These are phyloP conservation scores for Voacanga thouarsii DNA, from an alignment of 257 asterid genomes.

Conservation along the genomic window DNA sequence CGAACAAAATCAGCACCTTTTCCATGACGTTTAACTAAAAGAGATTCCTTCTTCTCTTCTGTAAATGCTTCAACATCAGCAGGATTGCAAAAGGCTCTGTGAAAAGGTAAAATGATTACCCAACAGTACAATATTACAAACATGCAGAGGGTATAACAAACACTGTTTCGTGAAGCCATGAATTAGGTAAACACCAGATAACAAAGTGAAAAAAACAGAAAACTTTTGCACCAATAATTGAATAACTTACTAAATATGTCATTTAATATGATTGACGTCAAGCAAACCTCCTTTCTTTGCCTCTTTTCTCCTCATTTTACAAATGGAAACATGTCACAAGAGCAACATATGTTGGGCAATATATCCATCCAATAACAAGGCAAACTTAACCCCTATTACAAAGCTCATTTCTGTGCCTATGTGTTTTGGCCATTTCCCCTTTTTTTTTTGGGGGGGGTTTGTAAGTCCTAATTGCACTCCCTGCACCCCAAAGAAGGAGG, in stretches of 20 bases:
- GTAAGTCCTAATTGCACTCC: not conserved
- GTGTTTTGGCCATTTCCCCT: not conserved
- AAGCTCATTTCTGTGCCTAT: not conserved
- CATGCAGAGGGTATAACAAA: not conserved
- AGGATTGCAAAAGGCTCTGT: constrained; percentile 96
- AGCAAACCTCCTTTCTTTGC: not conserved
- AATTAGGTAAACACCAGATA: not conserved
- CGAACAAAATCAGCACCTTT: constrained; percentile 87
- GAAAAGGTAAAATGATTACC: constrained; percentile 12
- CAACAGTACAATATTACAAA: not conserved
- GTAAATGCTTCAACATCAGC: constrained; percentile 90
- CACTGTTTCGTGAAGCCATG: not conserved
- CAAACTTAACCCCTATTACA: not conserved
- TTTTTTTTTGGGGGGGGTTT: not conserved
- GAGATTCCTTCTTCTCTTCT: constrained; percentile 75
- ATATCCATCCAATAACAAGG: not conserved
- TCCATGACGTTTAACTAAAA: constrained; percentile 77
- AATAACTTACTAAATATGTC: not conserved
- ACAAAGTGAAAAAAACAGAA: not conserved
- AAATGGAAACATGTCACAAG: not conserved
- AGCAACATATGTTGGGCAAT: not conserved
- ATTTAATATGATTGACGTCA: not conserved
- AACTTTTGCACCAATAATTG: not conserved
- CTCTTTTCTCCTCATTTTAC: not conserved
- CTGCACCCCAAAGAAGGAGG: no score